Percentiles rank a stretch among this genome's conserved stretches.
These are phyloP conservation scores for Berkeleyomyces rouxiae DNA, from an alignment of 2,329 filamentous ascomycete species.

Conservation along the genomic window DNA sequence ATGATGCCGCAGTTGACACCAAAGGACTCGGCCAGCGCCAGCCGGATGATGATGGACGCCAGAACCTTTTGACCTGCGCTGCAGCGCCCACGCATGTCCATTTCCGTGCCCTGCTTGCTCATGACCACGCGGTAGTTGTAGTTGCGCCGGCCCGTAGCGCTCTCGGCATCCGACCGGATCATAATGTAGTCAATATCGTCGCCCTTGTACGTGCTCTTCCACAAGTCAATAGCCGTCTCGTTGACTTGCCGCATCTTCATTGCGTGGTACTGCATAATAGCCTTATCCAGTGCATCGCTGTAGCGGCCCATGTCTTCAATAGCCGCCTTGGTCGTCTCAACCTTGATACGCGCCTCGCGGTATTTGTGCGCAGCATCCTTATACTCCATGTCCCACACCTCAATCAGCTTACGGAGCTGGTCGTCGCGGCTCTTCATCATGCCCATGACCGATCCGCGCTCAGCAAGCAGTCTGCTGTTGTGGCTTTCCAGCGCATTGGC, in stretches of 20 bases:
- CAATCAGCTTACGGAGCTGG: slow-evolving; percentile 53
- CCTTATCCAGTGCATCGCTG: slow-evolving; percentile 71
- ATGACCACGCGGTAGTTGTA: slow-evolving; percentile 98
- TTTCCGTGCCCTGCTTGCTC: slow-evolving; percentile 92
- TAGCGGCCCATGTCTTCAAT: slow-evolving; percentile 82
- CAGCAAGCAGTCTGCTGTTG: slow-evolving; percentile 52
- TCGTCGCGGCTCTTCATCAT: slow-evolving; percentile 72
- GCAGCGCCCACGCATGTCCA: slow-evolving; percentile 98
- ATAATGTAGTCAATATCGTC: slow-evolving; percentile 95
- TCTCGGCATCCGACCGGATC: slow-evolving; percentile 82
- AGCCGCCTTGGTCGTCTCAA: slow-evolving; percentile 81
- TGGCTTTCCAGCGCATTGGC: slow-evolving; percentile 49
- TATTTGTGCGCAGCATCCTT: slow-evolving; percentile 65
- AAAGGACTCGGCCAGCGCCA: slow-evolving; percentile 91
- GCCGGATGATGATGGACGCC: slow-evolving; percentile 89
- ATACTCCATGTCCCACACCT: slow-evolving; percentile 76
- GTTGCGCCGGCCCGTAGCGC: slow-evolving; percentile 51
- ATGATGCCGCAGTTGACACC: slow-evolving; percentile 92
- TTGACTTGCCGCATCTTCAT: slow-evolving; percentile 99
- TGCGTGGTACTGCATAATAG: slow-evolving; percentile 91
- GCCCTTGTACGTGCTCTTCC: slow-evolving; percentile 90
- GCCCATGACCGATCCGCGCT: slow-evolving; percentile 59
- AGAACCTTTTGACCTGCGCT: slow-evolving; percentile 93
- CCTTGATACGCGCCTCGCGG: slow-evolving; percentile 74
- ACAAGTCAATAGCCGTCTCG: slow-evolving; percentile 84